Conservation (phyloP, 192 early-diverging fungal species). For the Mortierella claussenii region DNA sequence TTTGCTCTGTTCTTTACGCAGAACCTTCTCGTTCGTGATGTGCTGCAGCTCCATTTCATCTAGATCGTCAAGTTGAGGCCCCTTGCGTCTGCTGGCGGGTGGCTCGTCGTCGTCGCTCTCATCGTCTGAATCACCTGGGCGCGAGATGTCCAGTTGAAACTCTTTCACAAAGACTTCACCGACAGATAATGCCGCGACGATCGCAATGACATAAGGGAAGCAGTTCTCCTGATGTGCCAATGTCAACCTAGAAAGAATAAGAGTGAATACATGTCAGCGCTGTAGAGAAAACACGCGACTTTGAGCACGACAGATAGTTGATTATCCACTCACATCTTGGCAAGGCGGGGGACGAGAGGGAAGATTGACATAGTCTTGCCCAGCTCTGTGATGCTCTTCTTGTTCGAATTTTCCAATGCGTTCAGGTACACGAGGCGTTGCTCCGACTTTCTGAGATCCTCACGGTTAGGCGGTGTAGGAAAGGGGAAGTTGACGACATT, state of each 20-base stretch:
- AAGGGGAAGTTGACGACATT: conserved; percentile 97
- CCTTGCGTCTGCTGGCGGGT: conserved; percentile 14
- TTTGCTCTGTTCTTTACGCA: conserved; percentile 68
- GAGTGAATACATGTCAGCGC: no score
- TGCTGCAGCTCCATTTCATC: conserved; percentile 64
- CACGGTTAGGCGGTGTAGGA: conserved; percentile 88
- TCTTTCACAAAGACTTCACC: conserved; percentile 93
- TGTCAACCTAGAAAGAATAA: conserved; percentile 70
- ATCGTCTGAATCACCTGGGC: conserved; percentile 65
- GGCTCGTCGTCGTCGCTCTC: conserved; percentile 62
- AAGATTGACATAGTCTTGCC: conserved; percentile 92
- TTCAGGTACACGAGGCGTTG: conserved; percentile 80
- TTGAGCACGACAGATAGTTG: no score
- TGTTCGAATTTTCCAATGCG: conserved; percentile 70
- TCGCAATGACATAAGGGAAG: conserved; percentile 88
- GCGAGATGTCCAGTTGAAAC: conserved; percentile 68
- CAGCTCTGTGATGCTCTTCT: conserved; percentile 80
- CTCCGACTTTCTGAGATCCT: conserved; percentile 83
- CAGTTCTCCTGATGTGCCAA: conserved; percentile 88
- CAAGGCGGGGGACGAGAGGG: conserved; percentile 91
- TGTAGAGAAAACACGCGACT: no score
- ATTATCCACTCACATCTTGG: conserved; percentile 81
- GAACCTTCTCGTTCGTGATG: conserved; percentile 67
- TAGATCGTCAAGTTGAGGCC: conserved; percentile 29
- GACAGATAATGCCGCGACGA: conserved; percentile 92